Base-by-base conservation (phyloP, 345 rosid genomes). In the Gossypium australe region DNA sequence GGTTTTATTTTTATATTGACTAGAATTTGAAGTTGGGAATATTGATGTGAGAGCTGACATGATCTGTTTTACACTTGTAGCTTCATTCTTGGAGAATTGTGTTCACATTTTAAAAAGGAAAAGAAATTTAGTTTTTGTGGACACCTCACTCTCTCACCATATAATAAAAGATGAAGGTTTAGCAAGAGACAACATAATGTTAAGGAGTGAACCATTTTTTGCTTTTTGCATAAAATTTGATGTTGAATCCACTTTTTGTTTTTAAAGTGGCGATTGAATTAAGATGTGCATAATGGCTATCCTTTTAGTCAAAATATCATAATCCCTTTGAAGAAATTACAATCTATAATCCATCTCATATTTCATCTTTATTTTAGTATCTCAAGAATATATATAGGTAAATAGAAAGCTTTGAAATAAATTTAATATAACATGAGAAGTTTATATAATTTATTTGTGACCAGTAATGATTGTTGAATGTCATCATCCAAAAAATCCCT, bases 401-500 rank as follows among this genome's bases (percentile, higher is more conserved):
- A 34, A 34, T 34, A 34, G 1, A 34, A 29, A 29, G 38, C 0
- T 29, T 29, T 29, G 38, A 29, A 29, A 29, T 29, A 29, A 29
- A 3, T 3, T 29, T 29, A 29, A 29, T 0, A 29, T 29, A 29
- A 29, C 1, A 29, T 29, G 34, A 29, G 0, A 29, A 29, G 34
- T 29, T 29, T 3, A 4, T 4, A 29, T 29, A 29, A 29, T 29
- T 0, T 29, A 29, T 4, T 0, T 4, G 6, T 34, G 6, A 34
- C 6, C 0, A 34, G 6, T 4, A 34, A 34, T 34, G 1, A 34
- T 34, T 34, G 38, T 34, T 1, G 38, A 4, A 34, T 34, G 38
- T 34, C 6, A 34, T 34, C 1, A 0, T 4, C 0, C 0, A 34
- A 34, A 34, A 34, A 34, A 4, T 34, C 0, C 0, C 6, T 34